Base-by-base conservation (phyloP, 148 eudicot species). In the Talinum fruticosum region DNA sequence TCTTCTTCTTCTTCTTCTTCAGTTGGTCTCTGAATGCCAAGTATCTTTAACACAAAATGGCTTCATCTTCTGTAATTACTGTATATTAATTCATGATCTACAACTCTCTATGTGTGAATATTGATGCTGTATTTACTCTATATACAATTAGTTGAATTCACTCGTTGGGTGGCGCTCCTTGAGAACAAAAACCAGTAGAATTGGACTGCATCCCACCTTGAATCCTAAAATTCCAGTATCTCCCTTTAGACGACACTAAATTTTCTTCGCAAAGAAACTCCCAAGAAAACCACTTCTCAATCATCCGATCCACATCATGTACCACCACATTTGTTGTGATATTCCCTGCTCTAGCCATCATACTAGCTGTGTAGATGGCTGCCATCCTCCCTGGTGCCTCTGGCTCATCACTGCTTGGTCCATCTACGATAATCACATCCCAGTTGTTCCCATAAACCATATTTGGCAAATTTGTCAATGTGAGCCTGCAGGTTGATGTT, bases 231-330 rank as follows among this genome's bases (percentile, higher is more conserved):
- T 90, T 84, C 99, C 97, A 93, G 66, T 90, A 91, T 77, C 86
- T 90, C 41, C 99, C 99, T 86, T 91, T 96, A 0, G 95, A 91
- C 36, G 92, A 93, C 78, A 91, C 91, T 80, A 96, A 78, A 71
- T 96, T 93, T 62, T 89, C 85, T 24, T 96, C 93, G 67, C 97
- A 93, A 51, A 96, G 75, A 45, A 90, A 96, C 87, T 96, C 99
- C 94, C 99, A 87, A 28, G 97, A 86, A 80, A 89, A 96, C 99
- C 99, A 96, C 78, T 82, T 93, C 79, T 96, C 97, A 3, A 96
- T 91, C 83, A 78, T 87, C 51, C 97, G 49, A 77, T 96, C 88
- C 26, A 88, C 88, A 83, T 96, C 97, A 62, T 96, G 97, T 36
- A 96, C 93, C 44, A 93, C 75, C 59, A 96, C 97, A 84, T 89